Evolutionary conservation across 2,329 filamentous ascomycete species (phyloP).

Genomic region (Aspergillus fijiensis): DNA sequence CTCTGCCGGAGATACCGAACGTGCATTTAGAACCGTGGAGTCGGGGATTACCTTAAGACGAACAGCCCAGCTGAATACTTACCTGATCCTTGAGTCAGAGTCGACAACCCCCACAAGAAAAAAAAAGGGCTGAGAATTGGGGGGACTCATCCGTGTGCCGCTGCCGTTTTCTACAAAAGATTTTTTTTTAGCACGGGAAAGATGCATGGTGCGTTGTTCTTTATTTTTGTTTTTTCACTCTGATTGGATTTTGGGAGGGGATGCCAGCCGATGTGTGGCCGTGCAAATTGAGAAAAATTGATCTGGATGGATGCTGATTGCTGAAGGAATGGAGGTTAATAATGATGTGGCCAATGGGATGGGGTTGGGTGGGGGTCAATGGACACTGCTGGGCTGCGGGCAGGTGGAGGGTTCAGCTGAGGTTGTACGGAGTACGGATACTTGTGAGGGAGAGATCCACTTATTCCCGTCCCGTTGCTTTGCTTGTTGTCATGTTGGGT

Average conservation of each 20-base stretch:
- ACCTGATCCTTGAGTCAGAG: not conserved
- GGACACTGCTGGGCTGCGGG: not conserved
- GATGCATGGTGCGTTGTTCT: not conserved
- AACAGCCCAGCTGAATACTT: conserved; percentile 19
- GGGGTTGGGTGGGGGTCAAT: not conserved
- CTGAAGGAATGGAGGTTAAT: conserved; percentile 5
- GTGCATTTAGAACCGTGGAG: not conserved
- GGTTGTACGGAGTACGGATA: not conserved
- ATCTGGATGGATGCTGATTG: not conserved
- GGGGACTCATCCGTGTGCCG: not conserved
- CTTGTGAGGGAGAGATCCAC: not conserved
- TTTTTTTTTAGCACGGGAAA: not conserved
- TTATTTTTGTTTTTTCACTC: not conserved
- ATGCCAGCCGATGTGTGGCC: not conserved
- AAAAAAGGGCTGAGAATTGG: not conserved
- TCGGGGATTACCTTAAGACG: not conserved
- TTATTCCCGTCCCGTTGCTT: not conserved
- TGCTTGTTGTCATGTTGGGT: not conserved
- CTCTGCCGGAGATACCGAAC: conserved; percentile 13
- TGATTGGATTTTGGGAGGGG: not conserved
- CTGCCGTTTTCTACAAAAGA: too few relatives aligned
- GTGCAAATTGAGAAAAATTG: not conserved
- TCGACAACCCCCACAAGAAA: too few relatives aligned
- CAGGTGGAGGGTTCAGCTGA: conserved; percentile 15
- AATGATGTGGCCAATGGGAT: not conserved